Evolutionary conservation across 306 rosid genomes (phyloP).

Genomic region (Betula pendula): DNA sequence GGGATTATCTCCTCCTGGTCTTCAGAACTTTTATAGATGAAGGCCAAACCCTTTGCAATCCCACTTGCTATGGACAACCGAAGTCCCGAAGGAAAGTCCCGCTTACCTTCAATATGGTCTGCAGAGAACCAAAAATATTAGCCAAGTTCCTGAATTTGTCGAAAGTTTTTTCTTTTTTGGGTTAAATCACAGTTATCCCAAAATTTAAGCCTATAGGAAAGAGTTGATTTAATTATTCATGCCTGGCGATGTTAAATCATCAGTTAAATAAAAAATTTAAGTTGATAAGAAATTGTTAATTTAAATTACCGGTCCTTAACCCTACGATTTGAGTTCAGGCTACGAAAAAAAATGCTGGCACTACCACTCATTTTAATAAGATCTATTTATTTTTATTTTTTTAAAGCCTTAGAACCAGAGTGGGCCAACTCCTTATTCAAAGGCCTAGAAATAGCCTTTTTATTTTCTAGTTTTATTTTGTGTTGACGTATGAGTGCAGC

Average conservation of each 20-base stretch:
- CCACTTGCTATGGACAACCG: conserved; percentile 63
- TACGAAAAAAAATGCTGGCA: too few species aligned
- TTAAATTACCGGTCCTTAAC: not conserved
- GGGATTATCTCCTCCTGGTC: conserved; percentile 42
- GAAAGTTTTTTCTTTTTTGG: too few species aligned
- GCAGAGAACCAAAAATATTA: conserved; percentile 23
- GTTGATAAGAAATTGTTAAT: too few species aligned
- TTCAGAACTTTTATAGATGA: conserved; percentile 44
- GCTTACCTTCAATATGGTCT: conserved; percentile 55
- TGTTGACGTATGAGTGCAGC: not conserved
- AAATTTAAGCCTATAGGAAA: too few species aligned
- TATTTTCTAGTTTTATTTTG: not conserved
- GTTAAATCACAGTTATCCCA: too few species aligned
- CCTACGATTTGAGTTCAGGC: not conserved
- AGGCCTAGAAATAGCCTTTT: not conserved
- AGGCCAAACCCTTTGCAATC: conserved; percentile 63
- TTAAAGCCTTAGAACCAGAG: not conserved
- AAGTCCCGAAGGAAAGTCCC: conserved; percentile 57
- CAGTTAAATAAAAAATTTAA: too few species aligned
- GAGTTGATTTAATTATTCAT: too few species aligned
- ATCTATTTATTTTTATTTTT: too few species aligned
- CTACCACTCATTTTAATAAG: too few species aligned
- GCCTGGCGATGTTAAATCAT: too few species aligned
- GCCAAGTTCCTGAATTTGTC: not conserved
- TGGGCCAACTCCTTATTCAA: not conserved